These are phyloP conservation scores for Citropsis articulata DNA, from an alignment of 345 rosid species.

Conservation along the genomic window DNA sequence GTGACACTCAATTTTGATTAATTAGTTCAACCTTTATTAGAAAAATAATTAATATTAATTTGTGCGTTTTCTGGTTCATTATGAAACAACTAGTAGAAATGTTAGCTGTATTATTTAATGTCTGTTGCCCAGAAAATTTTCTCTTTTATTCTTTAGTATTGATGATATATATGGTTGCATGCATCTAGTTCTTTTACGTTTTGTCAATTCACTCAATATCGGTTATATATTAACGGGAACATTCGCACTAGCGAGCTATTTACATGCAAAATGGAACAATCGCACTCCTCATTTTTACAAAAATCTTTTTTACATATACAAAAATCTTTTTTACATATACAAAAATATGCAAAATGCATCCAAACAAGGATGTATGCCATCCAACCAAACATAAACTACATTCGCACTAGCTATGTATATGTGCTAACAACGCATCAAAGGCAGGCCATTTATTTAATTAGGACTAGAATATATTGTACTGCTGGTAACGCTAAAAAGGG, in stretches of 20 bases:
- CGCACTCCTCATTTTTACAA: too few relatives aligned
- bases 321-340: background rate
- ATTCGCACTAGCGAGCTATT: too few relatives aligned
- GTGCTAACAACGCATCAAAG: background rate
- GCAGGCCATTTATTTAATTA: conserved; percentile 29
- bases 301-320: background rate
- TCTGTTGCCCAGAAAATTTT: too few relatives aligned
- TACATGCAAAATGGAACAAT: too few relatives aligned
- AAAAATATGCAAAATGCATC: background rate
- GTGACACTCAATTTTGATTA: conserved; percentile 13
- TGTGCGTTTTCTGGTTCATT: too few relatives aligned
- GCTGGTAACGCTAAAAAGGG: background rate
- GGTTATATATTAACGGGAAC: too few relatives aligned
- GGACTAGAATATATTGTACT: background rate
- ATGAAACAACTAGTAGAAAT: too few relatives aligned
- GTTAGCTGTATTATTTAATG: too few relatives aligned
- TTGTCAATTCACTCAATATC: background rate
- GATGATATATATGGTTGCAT: background rate
- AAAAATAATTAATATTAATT: too few relatives aligned
- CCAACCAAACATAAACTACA: background rate
- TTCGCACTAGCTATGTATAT: background rate
- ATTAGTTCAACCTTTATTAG: background rate
- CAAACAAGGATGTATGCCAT: background rate
- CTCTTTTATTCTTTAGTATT: too few relatives aligned
- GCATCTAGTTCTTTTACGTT: background rate